Conservation (phyloP, 2,329 filamentous ascomycete species). For the Graphilbum ipis-grandicollis region DNA sequence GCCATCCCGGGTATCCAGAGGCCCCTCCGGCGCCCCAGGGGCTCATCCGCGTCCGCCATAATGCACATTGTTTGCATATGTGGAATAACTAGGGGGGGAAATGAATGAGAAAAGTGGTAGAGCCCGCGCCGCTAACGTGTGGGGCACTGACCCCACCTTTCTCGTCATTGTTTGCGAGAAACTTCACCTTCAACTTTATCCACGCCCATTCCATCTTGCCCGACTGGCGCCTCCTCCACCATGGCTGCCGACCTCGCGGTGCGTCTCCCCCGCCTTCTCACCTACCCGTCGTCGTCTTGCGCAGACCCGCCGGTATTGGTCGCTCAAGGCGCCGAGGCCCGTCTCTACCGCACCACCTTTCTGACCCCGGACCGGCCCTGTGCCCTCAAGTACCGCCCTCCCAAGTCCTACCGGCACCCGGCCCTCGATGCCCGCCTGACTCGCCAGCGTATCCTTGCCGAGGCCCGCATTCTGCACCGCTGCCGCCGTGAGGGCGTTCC, state of each 20-base stretch:
- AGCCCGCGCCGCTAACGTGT: too few species aligned
- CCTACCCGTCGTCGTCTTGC: conserved; percentile 39
- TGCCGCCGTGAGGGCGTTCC: conserved; percentile 61
- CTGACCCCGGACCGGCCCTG: conserved; percentile 49
- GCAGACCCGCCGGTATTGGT: conserved; percentile 48
- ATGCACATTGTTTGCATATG: too few species aligned
- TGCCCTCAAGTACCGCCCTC: conserved; percentile 80
- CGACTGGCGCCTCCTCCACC: too few species aligned
- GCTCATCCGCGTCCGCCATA: too few species aligned
- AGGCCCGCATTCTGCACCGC: conserved; percentile 70
- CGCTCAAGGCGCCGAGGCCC: conserved; percentile 88
- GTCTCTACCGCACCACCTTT: conserved; percentile 76
- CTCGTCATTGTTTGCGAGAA: too few species aligned
- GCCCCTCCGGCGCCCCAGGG: too few species aligned
- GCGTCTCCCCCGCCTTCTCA: conserved; percentile 37
- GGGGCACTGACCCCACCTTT: too few species aligned
- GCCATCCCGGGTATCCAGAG: too few species aligned
- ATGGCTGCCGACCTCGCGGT: conserved; percentile 1
- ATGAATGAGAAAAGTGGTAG: too few species aligned
- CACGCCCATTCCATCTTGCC: too few species aligned
- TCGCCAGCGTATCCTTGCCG: conserved; percentile 69
- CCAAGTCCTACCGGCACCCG: conserved; percentile 84
- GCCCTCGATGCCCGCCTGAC: conserved; percentile 77
- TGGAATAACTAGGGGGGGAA: too few species aligned
- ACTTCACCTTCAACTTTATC: too few species aligned